These are phyloP conservation scores for Raddia guianensis DNA, from an alignment of 176 grass and related monocot genomes.

Conservation along the genomic window DNA sequence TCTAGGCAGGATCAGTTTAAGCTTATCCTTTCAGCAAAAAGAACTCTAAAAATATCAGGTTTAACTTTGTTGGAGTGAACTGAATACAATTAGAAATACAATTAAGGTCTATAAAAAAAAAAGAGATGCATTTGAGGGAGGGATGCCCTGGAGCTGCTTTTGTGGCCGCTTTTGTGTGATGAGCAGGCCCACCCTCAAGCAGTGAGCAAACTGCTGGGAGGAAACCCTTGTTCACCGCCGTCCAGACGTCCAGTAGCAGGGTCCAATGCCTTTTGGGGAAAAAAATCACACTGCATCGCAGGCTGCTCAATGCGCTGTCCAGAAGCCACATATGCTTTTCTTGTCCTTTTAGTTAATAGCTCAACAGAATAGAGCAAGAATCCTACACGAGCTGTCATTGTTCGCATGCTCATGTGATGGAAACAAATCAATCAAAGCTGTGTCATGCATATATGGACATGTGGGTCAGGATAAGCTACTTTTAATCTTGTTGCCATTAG, in stretches of 20 bases:
- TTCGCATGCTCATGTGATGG: constrained; percentile 7
- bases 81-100: constrained; percentile 24
- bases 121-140: not conserved
- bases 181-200: constrained; percentile 7
- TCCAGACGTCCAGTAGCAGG: constrained; percentile 30
- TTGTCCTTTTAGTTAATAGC: constrained; percentile 30
- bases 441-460: not conserved
- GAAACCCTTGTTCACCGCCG: constrained; percentile 20
- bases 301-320: constrained; percentile 44
- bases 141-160: not conserved
- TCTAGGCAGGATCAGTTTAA: not conserved
- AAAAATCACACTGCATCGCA: constrained; percentile 15
- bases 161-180: constrained; percentile 5
- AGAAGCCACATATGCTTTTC: constrained; percentile 45
- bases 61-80: not conserved
- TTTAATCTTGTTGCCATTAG: not conserved
- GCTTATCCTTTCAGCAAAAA: constrained; percentile 21
- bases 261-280: constrained; percentile 44
- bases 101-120: too few species aligned
- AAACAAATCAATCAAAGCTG: not conserved
- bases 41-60: not conserved
- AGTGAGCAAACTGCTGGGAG: constrained; percentile 9
- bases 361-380: constrained; percentile 39
- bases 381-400: not conserved
- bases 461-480: not conserved